Evolutionary conservation across 2,329 filamentous ascomycete species (phyloP).

Genomic region (Nemania diffusa): DNA sequence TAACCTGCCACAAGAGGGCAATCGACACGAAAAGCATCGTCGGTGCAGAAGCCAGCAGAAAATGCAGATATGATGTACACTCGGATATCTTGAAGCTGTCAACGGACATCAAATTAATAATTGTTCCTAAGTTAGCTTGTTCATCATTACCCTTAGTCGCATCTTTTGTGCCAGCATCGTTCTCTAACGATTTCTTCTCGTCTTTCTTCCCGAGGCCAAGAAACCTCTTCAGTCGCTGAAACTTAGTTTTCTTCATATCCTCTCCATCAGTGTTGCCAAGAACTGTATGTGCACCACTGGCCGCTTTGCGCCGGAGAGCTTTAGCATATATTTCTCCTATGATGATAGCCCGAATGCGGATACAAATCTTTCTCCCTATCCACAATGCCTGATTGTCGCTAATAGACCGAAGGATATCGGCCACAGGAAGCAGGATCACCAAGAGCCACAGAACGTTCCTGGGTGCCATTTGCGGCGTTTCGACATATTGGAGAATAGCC

Average conservation of each 20-base stretch:
- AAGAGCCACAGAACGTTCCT: constrained; percentile 94
- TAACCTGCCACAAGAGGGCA: constrained; percentile 84
- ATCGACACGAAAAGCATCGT: constrained; percentile 87
- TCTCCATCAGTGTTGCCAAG: constrained; percentile 68
- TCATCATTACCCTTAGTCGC: constrained; percentile 62
- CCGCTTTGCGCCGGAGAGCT: constrained; percentile 88
- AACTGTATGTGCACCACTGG: constrained; percentile 78
- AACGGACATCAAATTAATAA: constrained; percentile 99
- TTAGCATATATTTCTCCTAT: constrained; percentile 98
- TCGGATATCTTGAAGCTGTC: constrained; percentile 99
- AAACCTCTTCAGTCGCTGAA: constrained; percentile 63
- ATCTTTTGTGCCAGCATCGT: constrained; percentile 47
- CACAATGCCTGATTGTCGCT: constrained; percentile 88
- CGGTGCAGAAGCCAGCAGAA: constrained; percentile 90
- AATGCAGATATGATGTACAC: constrained; percentile 93
- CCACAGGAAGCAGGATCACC: constrained; percentile 87
- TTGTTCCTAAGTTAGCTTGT: constrained; percentile 94
- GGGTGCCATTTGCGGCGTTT: constrained; percentile 79
- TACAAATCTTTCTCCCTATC: constrained; percentile 94
- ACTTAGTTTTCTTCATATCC: constrained; percentile 51
- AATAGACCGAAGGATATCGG: constrained; percentile 83
- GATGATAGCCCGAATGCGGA: constrained; percentile 91
- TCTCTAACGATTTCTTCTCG: constrained; percentile 54
- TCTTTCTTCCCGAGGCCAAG: constrained; percentile 71
- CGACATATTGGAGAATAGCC: constrained; percentile 93